Base-by-base conservation (phyloP, 352 stramenopile genomes). In the Phytophthora multivora region DNA sequence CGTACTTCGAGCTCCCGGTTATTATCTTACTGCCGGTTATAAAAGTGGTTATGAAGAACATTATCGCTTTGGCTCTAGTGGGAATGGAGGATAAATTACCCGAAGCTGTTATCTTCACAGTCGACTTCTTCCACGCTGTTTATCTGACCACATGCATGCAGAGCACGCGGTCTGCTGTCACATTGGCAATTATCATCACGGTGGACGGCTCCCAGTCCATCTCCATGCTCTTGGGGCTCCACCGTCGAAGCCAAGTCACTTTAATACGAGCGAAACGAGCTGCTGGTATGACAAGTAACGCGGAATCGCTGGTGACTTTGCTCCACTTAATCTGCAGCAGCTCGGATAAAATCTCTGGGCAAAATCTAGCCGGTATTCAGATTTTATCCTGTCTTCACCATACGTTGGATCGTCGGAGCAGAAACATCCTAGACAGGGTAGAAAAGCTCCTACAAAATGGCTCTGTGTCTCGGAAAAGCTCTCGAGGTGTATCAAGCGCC, bases 81-180 rank as follows among this genome's bases (percentile, higher is more conserved):
- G 11, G 2, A 1, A 46, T 30, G 1, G 56, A 66, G 10, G 63
- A 71, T 21, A 63, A 59, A 31, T 33, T 63, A 23, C 63, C 63
- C 0, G 40, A 52, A 40, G 30, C 40, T 4, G 63, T 62, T 8
- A 57, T 63, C 4, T 35, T 71, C 4, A 55, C 49, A 2, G 56
- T 66, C 3, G 56, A 58, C 13, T 66, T 71, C 18, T 71, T 71
- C 4, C 30, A 71, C 31, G 63, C 63, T 3, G 38, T 63, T 4
- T 71, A 65, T 23, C 21, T 71, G 8, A 30, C 56, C 0, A 62
- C 38, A 2, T 71, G 49, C 10, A 62, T 71, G 56, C 63, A 71
- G 26, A 36, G 30, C 7, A 39, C 55, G 6, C 23, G 23, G 0
- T 62, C 63, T 2, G 43, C 23, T 7, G n/a, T 18, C 3, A 58